phyloP scores from a whole-genome alignment of 2,329 filamentous ascomycete genomes.

The Parasarocladium wereldwijsianum region DNA sequence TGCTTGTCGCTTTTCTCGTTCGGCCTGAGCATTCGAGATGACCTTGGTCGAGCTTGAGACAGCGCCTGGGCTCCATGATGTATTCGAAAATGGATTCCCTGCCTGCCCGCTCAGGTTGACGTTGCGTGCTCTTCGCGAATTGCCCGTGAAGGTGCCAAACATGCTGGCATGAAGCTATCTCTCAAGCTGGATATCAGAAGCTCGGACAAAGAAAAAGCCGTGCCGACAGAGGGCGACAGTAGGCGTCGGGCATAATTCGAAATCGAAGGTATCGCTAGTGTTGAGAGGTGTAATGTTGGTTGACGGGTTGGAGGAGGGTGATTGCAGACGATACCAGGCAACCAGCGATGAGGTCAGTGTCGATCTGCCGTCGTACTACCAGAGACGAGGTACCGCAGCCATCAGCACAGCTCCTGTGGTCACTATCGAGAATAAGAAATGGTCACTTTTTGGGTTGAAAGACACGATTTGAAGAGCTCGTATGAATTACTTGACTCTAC shows the following conservation, averaged over 20 bases:
- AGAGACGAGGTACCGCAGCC: too few species aligned
- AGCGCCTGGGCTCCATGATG: conserved; percentile 39
- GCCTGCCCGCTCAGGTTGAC: conserved; percentile 85
- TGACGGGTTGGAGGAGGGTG: background rate
- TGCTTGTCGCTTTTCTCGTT: conserved; percentile 64
- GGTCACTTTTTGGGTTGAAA: too few species aligned
- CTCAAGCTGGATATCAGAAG: conserved; percentile 5
- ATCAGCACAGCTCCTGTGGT: too few species aligned
- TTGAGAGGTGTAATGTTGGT: background rate
- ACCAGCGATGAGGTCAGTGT: too few species aligned
- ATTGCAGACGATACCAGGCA: background rate
- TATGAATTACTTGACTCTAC: too few species aligned
- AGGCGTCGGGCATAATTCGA: background rate
- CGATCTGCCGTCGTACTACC: too few species aligned
- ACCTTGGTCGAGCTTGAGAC: conserved; percentile 58
- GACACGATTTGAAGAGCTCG: too few species aligned
- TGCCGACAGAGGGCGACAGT: background rate
- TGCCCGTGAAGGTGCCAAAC: conserved; percentile 88
- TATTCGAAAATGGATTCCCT: conserved; percentile 62
- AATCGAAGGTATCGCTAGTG: background rate
- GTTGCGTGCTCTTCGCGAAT: conserved; percentile 69
- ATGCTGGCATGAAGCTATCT: conserved; percentile 39
- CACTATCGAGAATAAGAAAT: too few species aligned
- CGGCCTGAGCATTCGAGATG: conserved; percentile 74
- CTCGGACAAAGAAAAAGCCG: background rate